Percentiles rank a stretch among this genome's conserved stretches.
Conservation (phyloP, 768 basidiomycete genomes). For the Scleroderma citrinum region DNA sequence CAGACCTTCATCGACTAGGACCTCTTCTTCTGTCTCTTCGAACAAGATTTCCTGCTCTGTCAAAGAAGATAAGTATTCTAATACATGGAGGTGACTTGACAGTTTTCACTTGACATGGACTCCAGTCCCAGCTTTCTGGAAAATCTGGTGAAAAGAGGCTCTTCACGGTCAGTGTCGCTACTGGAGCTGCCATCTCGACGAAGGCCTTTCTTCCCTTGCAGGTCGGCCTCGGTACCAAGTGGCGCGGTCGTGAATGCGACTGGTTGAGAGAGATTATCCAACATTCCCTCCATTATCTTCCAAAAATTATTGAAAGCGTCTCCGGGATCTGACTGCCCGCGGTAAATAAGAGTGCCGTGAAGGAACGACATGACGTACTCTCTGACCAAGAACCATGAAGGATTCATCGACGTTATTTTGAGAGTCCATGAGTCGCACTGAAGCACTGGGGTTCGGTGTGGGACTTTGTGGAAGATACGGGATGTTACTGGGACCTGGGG, state of each 20-base stretch:
- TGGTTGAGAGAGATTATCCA: conserved; percentile 78
- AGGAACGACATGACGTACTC: conserved; percentile 35
- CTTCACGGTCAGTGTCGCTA: conserved; percentile 66
- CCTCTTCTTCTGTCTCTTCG: conserved; percentile 56
- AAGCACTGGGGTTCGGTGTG: conserved; percentile 41
- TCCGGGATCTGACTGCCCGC: conserved; percentile 63
- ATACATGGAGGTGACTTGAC: background rate
- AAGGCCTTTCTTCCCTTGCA: conserved; percentile 18
- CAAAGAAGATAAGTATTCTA: conserved; percentile 3
- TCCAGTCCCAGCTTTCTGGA: conserved; percentile 38
- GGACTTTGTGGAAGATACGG: conserved; percentile 30
- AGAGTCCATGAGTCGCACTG: conserved; percentile 39
- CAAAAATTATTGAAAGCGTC: conserved; percentile 89
- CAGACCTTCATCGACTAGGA: conserved; percentile 60
- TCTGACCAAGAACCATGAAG: conserved; percentile 82
- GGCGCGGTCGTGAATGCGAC: conserved; percentile 80
- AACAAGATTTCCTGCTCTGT: conserved; percentile 14
- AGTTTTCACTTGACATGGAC: conserved; percentile 17
- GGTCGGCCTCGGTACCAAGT: conserved; percentile 39
- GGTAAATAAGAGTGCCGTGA: conserved; percentile 2
- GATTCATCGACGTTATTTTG: conserved; percentile 76
- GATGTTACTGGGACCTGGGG: conserved; percentile 13
- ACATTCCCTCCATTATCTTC: conserved; percentile 81
- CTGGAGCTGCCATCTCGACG: conserved; percentile 49
- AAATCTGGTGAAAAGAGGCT: conserved; percentile 53